phyloP scores from a whole-genome alignment of 1,139 yeast genomes.

The Debaryomyces nepalensis region DNA sequence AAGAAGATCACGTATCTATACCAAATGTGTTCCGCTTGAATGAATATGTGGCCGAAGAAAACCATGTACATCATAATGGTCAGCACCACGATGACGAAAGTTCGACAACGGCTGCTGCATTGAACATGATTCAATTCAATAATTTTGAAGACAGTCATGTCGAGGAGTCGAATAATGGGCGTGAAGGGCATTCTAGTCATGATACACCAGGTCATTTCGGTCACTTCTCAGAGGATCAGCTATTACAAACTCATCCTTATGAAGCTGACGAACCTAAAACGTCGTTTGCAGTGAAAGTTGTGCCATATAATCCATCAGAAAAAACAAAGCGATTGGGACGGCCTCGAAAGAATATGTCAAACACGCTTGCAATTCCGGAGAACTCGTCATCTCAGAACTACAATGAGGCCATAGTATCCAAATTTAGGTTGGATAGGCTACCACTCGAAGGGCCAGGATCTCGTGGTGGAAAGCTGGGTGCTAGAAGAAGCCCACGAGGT shows the following conservation, averaged over 20 bases:
- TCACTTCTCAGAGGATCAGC: slow-evolving; percentile 7
- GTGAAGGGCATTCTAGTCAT: slow-evolving; percentile 4
- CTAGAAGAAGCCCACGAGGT: slow-evolving; percentile 32
- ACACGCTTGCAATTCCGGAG: slow-evolving; percentile 27
- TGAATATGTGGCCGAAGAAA: slow-evolving; percentile 15
- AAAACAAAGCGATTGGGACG: slow-evolving; percentile 42
- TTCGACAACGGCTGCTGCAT: slow-evolving; percentile 24
- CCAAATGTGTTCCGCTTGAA: slow-evolving; percentile 24
- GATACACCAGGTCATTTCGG: slow-evolving; percentile 3
- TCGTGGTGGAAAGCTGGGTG: slow-evolving; percentile 40
- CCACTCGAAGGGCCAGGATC: slow-evolving; percentile 53
- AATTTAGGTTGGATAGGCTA: slow-evolving; percentile 40
- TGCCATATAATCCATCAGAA: slow-evolving; percentile 39
- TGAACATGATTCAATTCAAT: slow-evolving; percentile 24
- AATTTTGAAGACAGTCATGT: slow-evolving; percentile 16
- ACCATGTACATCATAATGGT: slow-evolving; percentile 1
- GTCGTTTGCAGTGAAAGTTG: slow-evolving; percentile 25
- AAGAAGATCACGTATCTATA: slow-evolving; percentile 12
- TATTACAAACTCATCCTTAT: slow-evolving; percentile 4
- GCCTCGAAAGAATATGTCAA: slow-evolving; percentile 35
- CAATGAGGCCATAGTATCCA: slow-evolving; percentile 38
- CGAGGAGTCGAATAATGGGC: slow-evolving; percentile 6
- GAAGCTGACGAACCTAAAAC: slow-evolving; percentile 3
- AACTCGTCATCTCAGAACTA: slow-evolving; percentile 36
- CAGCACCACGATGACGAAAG: slow-evolving; percentile 16